phyloP scores from a whole-genome alignment of 2,329 filamentous ascomycete species.

The Paecilomyces dactylethromorphus region DNA sequence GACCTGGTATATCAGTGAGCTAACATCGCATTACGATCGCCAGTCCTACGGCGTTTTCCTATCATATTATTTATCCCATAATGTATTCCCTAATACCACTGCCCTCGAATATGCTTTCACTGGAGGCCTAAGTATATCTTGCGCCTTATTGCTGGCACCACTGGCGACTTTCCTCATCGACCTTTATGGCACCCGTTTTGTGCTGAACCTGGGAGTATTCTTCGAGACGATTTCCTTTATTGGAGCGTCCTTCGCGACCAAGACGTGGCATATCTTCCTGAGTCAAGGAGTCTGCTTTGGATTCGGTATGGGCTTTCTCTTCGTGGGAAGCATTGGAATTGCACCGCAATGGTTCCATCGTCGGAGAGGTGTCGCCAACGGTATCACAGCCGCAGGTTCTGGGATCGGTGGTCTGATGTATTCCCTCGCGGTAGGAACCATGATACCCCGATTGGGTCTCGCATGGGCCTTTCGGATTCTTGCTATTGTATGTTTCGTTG shows the following conservation, averaged over 20 bases:
- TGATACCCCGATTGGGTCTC: constrained; percentile 51
- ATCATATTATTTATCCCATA: constrained; percentile 50
- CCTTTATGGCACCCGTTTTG: constrained; percentile 46
- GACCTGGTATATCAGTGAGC: background rate
- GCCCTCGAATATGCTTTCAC: constrained; percentile 54
- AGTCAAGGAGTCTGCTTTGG: constrained; percentile 57
- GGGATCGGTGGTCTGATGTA: constrained; percentile 56
- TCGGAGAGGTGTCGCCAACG: constrained; percentile 53
- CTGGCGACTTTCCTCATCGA: constrained; percentile 50
- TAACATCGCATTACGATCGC: background rate
- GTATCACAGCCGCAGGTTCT: constrained; percentile 52
- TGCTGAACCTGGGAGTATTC: constrained; percentile 50
- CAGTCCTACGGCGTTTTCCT: constrained; percentile 53
- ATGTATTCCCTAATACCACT: constrained; percentile 50
- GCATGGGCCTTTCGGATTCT: constrained; percentile 57
- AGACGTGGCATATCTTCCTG: constrained; percentile 57
- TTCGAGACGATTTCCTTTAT: constrained; percentile 51
- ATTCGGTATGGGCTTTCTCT: constrained; percentile 57
- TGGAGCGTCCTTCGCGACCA: constrained; percentile 52
- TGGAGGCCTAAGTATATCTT: constrained; percentile 53
- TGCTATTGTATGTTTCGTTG: constrained; percentile 47
- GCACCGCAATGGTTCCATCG: constrained; percentile 58
- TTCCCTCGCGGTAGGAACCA: constrained; percentile 50
- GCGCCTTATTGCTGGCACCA: constrained; percentile 52
- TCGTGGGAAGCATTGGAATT: constrained; percentile 51